A percentile compares a stretch with the other conserved stretches of the same genome.
Conservation (phyloP, 2,329 filamentous ascomycete genomes). For the Biscogniauxia marginata region DNA sequence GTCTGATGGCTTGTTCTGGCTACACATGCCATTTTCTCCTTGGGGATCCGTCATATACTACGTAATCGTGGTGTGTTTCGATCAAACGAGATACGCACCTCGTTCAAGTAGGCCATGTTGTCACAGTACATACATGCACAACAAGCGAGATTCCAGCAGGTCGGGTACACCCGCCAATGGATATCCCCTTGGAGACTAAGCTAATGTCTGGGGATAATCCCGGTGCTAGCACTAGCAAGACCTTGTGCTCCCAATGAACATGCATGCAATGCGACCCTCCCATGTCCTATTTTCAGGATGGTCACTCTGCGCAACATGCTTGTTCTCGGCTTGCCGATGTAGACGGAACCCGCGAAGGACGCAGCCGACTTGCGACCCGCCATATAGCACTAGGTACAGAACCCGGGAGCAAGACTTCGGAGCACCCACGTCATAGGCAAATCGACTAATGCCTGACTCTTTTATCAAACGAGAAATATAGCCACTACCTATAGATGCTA, state of each 20-base stretch:
- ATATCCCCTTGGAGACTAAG: neutral
- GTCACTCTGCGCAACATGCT: neutral
- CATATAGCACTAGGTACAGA: neutral
- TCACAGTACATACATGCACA: neutral
- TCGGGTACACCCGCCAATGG: constrained; percentile 1
- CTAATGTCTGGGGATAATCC: neutral
- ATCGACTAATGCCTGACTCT: neutral
- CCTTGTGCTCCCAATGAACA: neutral
- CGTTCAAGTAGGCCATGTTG: neutral
- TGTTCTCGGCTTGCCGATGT: constrained; percentile 2
- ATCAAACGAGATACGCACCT: neutral
- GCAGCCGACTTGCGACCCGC: neutral
- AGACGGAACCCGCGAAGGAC: neutral
- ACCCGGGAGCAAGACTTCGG: neutral
- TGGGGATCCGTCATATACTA: neutral
- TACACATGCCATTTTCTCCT: neutral
- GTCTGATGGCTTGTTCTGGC: neutral
- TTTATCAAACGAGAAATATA: neutral
- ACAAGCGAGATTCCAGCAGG: neutral
- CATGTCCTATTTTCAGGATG: neutral
- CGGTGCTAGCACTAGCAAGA: neutral
- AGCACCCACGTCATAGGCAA: neutral
- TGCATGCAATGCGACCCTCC: neutral
- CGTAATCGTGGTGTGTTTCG: neutral
- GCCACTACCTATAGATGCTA: neutral